Percentiles rank a stretch among this genome's conserved stretches.
These are phyloP conservation scores for Stagonosporopsis rhizophila DNA, from an alignment of 2,329 filamentous ascomycete species.

Conservation along the genomic window DNA sequence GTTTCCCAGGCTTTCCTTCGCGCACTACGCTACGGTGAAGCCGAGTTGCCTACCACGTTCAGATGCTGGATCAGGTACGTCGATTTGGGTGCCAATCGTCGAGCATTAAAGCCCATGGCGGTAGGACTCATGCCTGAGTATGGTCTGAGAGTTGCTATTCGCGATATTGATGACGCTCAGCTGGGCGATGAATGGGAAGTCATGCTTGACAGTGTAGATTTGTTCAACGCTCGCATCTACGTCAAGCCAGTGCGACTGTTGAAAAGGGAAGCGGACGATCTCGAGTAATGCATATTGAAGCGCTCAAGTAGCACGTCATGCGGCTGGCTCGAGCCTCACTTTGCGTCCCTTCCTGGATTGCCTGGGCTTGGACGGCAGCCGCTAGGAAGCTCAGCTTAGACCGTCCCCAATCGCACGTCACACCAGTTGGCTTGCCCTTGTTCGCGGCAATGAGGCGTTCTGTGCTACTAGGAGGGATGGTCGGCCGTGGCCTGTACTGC, in stretches of 20 bases:
- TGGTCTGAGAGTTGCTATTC: conserved; percentile 21
- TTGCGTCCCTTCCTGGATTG: background rate
- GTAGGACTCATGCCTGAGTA: conserved; percentile 30
- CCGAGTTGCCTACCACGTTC: conserved; percentile 58
- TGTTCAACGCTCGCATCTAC: conserved; percentile 41
- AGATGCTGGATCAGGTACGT: conserved; percentile 36
- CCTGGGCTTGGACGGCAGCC: background rate
- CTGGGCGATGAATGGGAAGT: conserved; percentile 57
- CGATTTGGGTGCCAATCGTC: conserved; percentile 5
- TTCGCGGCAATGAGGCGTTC: conserved; percentile 27
- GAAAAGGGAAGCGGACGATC: conserved; percentile 24
- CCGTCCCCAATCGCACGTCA: background rate
- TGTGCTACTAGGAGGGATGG: conserved; percentile 24
- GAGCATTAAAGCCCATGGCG: conserved; percentile 5
- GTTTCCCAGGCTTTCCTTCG: conserved; percentile 62
- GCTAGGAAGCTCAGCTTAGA: conserved; percentile 1
- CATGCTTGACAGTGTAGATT: conserved; percentile 47
- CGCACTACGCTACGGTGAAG: conserved; percentile 63
- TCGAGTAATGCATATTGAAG: background rate
- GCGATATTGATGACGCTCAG: conserved; percentile 24
- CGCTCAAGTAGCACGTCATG: background rate
- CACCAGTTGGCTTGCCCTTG: background rate
- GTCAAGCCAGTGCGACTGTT: conserved; percentile 51
- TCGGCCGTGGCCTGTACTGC: background rate
- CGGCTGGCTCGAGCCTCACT: background rate